These are phyloP conservation scores for Sedum album DNA, from an alignment of 164 flowering plant genomes.

Conservation along the genomic window DNA sequence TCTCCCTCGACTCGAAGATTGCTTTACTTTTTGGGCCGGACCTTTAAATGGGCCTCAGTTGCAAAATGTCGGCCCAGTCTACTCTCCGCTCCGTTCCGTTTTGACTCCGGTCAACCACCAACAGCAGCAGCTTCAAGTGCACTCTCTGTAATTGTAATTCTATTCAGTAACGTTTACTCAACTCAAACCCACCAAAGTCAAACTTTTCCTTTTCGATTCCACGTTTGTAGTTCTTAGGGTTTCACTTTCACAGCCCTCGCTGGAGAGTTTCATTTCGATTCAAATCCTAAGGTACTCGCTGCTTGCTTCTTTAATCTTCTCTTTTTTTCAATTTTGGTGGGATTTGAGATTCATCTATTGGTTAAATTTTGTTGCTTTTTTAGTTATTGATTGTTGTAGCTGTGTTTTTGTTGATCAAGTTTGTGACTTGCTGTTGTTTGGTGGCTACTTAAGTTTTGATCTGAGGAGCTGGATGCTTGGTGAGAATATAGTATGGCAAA, in stretches of 20 bases:
- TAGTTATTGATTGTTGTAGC: background rate
- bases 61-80: too few species aligned
- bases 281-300: background rate
- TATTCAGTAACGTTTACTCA: too few species aligned
- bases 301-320: background rate
- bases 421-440: background rate
- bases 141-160: too few species aligned
- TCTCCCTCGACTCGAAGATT: too few species aligned
- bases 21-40: too few species aligned
- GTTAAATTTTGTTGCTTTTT: background rate
- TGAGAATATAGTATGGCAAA: slow-evolving; percentile 42
- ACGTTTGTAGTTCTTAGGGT: slow-evolving; percentile 2
- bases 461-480: slow-evolving; percentile 18
- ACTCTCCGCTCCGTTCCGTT: too few species aligned
- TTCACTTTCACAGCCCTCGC: background rate
- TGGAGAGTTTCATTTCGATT: background rate
- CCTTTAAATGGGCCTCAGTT: too few species aligned
- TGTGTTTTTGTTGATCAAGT: background rate
- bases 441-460: background rate
- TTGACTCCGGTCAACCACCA: too few species aligned
- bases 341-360: background rate
- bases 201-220: background rate
- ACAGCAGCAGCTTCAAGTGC: too few species aligned
- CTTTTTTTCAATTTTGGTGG: background rate
- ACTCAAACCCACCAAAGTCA: background rate